Percentiles rank a stretch among this genome's conserved stretches.
phyloP scores from a whole-genome alignment of 2,329 filamentous ascomycete genomes.

The Fusarium sp. region DNA sequence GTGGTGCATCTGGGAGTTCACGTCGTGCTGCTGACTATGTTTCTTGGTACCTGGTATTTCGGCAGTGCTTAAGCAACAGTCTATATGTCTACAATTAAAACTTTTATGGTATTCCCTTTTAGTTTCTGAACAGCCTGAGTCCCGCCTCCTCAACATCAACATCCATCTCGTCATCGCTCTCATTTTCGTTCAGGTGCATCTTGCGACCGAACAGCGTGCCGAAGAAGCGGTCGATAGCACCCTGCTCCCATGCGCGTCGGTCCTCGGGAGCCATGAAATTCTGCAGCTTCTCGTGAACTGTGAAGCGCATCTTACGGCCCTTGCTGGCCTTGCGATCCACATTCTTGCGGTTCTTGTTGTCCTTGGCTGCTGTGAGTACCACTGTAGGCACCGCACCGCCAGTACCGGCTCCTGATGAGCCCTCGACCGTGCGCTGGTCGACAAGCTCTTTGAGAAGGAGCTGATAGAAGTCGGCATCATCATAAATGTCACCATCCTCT shows the following conservation, averaged over 20 bases:
- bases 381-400: conserved; percentile 64
- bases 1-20: conserved; percentile 61
- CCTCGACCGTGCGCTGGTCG: conserved; percentile 84
- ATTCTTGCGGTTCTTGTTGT: conserved; percentile 83
- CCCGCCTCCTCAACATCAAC: conserved; percentile 67
- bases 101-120: conserved; percentile 26
- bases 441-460: conserved; percentile 92
- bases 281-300: conserved; percentile 95
- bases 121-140: conserved; percentile 66
- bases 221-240: conserved; percentile 83
- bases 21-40: conserved; percentile 53
- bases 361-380: conserved; percentile 76
- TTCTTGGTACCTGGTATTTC: conserved; percentile 47
- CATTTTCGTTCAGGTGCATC: conserved; percentile 73
- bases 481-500: conserved; percentile 78
- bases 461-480: conserved; percentile 96
- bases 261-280: conserved; percentile 98
- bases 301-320: conserved; percentile 92
- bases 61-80: conserved; percentile 27
- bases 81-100: conserved; percentile 29
- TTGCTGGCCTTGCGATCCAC: conserved; percentile 97
- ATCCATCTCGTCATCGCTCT: conserved; percentile 64
- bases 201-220: conserved; percentile 80
- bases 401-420: conserved; percentile 60
- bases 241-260: conserved; percentile 81